phyloP scores from a whole-genome alignment of 805 yeast species.

The Candida awuae region DNA sequence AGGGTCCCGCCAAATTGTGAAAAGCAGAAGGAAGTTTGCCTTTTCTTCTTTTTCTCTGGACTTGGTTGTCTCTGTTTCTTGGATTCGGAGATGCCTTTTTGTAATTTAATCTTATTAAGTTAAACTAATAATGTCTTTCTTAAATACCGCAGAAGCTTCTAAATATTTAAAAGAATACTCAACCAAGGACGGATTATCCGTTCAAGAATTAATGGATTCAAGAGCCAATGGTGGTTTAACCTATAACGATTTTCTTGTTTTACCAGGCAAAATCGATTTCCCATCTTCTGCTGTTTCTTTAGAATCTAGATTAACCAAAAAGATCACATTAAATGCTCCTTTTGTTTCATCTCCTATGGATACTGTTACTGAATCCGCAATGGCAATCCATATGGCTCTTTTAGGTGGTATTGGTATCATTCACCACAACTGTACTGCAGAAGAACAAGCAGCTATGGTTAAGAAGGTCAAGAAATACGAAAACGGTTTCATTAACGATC shows the following conservation, averaged over 20 bases:
- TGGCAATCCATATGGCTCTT: constrained; percentile 98
- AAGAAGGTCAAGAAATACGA: constrained; percentile 93
- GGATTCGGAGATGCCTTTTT: not conserved
- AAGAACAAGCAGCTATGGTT: constrained; percentile 98
- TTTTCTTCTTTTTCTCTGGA: not conserved
- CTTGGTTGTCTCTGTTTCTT: not conserved
- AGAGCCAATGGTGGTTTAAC: constrained; percentile 90
- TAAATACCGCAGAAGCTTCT: constrained; percentile 53
- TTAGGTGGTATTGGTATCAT: constrained; percentile 98
- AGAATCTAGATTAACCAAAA: constrained; percentile 85
- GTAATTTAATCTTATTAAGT: not conserved
- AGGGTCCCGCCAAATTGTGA: no score
- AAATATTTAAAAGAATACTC: constrained; percentile 58
- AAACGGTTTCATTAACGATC: constrained; percentile 95
- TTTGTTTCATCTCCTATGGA: constrained; percentile 99
- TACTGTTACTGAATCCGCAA: constrained; percentile 93
- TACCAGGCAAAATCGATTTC: constrained; percentile 91
- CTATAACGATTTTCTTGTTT: constrained; percentile 89
- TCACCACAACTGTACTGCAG: constrained; percentile 94
- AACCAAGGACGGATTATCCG: constrained; percentile 77
- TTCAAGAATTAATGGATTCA: constrained; percentile 83
- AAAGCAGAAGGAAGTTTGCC: no score
- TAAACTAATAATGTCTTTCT: constrained; percentile 9
- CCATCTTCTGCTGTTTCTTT: constrained; percentile 70
- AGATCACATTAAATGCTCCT: constrained; percentile 86